Base-by-base conservation (phyloP, 306 rosid genomes). In the Lathyrus tuberosus region DNA sequence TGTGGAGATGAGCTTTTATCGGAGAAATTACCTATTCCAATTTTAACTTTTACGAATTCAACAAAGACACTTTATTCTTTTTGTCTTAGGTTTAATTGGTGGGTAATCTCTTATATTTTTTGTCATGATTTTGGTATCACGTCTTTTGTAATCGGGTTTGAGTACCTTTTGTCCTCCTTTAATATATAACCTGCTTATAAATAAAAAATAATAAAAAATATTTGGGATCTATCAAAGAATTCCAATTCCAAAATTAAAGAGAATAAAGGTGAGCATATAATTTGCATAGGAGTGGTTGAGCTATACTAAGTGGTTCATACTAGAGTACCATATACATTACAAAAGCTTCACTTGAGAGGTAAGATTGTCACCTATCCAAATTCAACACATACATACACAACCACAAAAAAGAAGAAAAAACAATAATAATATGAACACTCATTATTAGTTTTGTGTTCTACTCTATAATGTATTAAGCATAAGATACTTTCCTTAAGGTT, bases 301-400 rank as follows among this genome's bases (percentile, higher is more conserved):
- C 76, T 64, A 41, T 44, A 51, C 60, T 41, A 18, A 46, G 3
- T 44, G 58, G 35, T 46, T 46, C 38, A 57, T 37, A 58, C 35
- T 59, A 67, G 69, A 72, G 75, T 73, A 26, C 13, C 60, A 62
- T 40, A 41, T 40, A 79, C 33, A 62, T 49, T 63, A 56, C 63
- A 69, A 28, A 80, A 71, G 76, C 87, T 84, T 82, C 79, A 84
- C 91, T 84, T 86, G 71, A 77, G 86, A 77, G 89, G 46, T 51
- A 86, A 86, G 89, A 73, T 79, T 82, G 76, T 72, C 68, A 73
- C 68, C 51, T 70, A 72, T 82, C 28, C 63, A 31, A 37, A 83
- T 47, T 60, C 52, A 72, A 79, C 81, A 65, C 69, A 78, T 22
- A 82, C 77, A 76, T 28, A 82, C 75, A 70, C 77, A 74, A 47